These are phyloP conservation scores for Blastobotrys chiropterorum DNA, from an alignment of 805 yeast species.

Conservation along the genomic window DNA sequence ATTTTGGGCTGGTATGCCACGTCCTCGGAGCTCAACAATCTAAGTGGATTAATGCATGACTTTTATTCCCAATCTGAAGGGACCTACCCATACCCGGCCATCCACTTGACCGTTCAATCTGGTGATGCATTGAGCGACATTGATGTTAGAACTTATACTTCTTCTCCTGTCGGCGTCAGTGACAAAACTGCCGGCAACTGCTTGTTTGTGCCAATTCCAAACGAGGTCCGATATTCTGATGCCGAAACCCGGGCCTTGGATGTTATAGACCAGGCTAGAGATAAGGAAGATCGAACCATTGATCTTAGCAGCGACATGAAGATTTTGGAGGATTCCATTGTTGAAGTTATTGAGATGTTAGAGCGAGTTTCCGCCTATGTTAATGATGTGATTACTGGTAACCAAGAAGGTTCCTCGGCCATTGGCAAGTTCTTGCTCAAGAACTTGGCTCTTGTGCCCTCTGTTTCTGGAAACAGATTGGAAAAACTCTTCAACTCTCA, in stretches of 20 bases:
- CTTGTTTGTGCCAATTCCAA: slow-evolving; percentile 72
- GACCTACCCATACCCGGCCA: slow-evolving; percentile 68
- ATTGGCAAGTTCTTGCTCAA: slow-evolving; percentile 64
- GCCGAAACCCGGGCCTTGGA: slow-evolving; percentile 42
- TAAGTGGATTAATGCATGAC: slow-evolving; percentile 74
- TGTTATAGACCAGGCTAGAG: slow-evolving; percentile 31
- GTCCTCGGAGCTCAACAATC: slow-evolving; percentile 52
- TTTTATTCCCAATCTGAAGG: slow-evolving; percentile 68
- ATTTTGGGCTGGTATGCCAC: slow-evolving; percentile 81
- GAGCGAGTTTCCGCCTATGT: slow-evolving; percentile 35
- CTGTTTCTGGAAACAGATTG: slow-evolving; percentile 43
- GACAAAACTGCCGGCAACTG: slow-evolving; percentile 36
- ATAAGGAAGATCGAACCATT: slow-evolving; percentile 27
- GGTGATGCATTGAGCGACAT: slow-evolving; percentile 41
- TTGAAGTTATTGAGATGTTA: slow-evolving; percentile 34
- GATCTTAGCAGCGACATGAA: slow-evolving; percentile 29
- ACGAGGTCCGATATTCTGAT: slow-evolving; percentile 49
- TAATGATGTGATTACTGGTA: slow-evolving; percentile 23
- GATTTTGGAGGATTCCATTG: slow-evolving; percentile 30
- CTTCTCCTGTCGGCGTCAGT: slow-evolving; percentile 64
- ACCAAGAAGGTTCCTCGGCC: slow-evolving; percentile 31
- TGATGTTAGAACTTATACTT: slow-evolving; percentile 58
- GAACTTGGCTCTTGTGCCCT: slow-evolving; percentile 33
- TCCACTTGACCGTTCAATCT: slow-evolving; percentile 68
- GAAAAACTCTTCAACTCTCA: slow-evolving; percentile 61